A percentile compares a stretch with the other conserved stretches of the same genome.
Evolutionary conservation across 495 filamentous ascomycete genomes (phyloP).

Genomic region (Aspergillus panamensis): DNA sequence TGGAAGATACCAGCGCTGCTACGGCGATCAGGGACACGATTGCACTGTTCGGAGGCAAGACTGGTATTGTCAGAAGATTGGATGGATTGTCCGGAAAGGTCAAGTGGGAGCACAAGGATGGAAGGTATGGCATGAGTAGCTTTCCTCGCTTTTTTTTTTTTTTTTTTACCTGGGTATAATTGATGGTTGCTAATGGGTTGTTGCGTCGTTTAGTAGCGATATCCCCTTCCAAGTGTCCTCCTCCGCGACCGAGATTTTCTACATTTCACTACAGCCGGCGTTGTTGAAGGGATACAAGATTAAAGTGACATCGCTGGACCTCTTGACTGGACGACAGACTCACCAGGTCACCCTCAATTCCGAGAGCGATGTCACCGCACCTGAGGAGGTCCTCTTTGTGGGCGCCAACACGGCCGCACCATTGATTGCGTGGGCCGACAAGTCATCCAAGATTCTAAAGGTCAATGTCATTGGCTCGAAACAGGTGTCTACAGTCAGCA

Average conservation of each 20-base stretch:
- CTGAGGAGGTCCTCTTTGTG: constrained; percentile 71
- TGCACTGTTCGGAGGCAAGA: constrained; percentile 56
- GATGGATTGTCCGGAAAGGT: constrained; percentile 68
- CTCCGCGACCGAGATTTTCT: constrained; percentile 68
- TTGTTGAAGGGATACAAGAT: constrained; percentile 64
- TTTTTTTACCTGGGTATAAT: not conserved
- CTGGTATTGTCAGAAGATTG: constrained; percentile 63
- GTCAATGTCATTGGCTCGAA: constrained; percentile 80
- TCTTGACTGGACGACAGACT: constrained; percentile 61
- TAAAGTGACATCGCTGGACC: constrained; percentile 68
- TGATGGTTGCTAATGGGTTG: constrained; percentile 9
- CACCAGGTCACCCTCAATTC: constrained; percentile 64
- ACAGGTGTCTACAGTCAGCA: constrained; percentile 46
- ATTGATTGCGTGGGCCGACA: constrained; percentile 79
- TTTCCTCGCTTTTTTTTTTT: not conserved
- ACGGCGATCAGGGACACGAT: constrained; percentile 63
- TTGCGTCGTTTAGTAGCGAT: constrained; percentile 50
- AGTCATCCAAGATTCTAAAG: constrained; percentile 60
- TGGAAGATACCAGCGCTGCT: constrained; percentile 51
- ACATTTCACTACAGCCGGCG: constrained; percentile 69
- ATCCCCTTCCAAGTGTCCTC: constrained; percentile 75
- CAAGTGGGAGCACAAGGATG: constrained; percentile 72
- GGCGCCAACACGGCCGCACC: constrained; percentile 81
- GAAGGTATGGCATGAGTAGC: constrained; percentile 39
- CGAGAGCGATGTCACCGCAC: constrained; percentile 65